Conservation (phyloP, 805 yeast genomes). For the Nakazawaea ernobii region DNA sequence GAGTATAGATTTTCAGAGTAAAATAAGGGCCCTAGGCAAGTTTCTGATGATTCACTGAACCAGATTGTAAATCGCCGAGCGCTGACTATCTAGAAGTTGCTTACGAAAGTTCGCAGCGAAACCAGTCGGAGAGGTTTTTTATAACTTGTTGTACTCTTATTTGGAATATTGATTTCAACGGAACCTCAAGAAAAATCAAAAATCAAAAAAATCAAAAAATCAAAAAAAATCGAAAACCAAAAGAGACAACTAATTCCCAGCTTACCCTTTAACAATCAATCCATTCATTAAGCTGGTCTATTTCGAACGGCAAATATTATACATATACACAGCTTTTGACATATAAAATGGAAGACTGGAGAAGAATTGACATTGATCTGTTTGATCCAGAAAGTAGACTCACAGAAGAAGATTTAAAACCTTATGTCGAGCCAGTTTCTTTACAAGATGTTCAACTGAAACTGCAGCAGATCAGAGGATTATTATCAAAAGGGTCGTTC, state of each 20-base stretch:
- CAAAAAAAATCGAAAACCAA: neutral
- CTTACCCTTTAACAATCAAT: too few relatives aligned
- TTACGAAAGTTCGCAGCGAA: too few relatives aligned
- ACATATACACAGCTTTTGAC: neutral
- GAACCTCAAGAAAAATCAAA: neutral
- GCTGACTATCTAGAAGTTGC: too few relatives aligned
- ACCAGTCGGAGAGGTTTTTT: too few relatives aligned
- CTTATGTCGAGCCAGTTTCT: conserved; percentile 45
- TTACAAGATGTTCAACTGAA: conserved; percentile 49
- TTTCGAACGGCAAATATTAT: neutral
- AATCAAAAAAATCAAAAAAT: neutral
- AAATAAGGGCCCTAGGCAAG: neutral
- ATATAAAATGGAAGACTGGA: conserved; percentile 63
- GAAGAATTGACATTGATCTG: conserved; percentile 92
- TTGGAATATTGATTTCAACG: too few relatives aligned
- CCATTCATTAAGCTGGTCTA: too few relatives aligned
- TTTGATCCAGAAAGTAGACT: conserved; percentile 77
- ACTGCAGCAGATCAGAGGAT: conserved; percentile 52
- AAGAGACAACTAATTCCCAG: neutral
- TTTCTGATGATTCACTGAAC: too few relatives aligned
- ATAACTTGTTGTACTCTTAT: too few relatives aligned
- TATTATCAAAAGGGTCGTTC: conserved; percentile 68
- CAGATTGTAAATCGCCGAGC: too few relatives aligned
- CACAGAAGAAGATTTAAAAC: conserved; percentile 56
- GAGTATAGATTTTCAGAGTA: conserved; percentile 12